Percentiles rank a stretch among this genome's conserved stretches.
These are phyloP conservation scores for Cryptococcus amylolentus DNA, from an alignment of 1,284 basidiomycete genomes.

Conservation along the genomic window DNA sequence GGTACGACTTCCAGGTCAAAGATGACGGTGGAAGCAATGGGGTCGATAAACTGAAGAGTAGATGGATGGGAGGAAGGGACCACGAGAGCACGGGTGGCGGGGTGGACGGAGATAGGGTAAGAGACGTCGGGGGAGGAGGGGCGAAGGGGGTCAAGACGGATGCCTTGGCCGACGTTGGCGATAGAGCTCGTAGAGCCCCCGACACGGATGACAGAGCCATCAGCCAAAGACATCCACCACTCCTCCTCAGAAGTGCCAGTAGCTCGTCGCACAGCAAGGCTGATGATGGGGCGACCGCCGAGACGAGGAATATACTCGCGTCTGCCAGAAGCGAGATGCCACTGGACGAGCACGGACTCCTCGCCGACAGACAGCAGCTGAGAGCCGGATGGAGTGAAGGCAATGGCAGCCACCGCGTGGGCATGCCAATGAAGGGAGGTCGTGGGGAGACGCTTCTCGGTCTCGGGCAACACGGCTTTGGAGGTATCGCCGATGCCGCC, in stretches of 20 bases:
- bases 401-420: slow-evolving; percentile 83
- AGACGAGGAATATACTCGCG: slow-evolving; percentile 90
- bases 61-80: slow-evolving; percentile 92
- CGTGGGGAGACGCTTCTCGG: slow-evolving; percentile 57
- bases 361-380: slow-evolving; percentile 94
- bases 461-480: slow-evolving; percentile 17
- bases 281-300: slow-evolving; percentile 70
- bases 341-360: slow-evolving; percentile 91
- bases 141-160: slow-evolving; percentile 38
- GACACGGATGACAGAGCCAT: slow-evolving; percentile 78
- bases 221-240: slow-evolving; percentile 76
- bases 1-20: slow-evolving; percentile 90
- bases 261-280: slow-evolving; percentile 62
- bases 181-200: slow-evolving; percentile 69
- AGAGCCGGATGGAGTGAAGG: slow-evolving; percentile 86
- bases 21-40: slow-evolving; percentile 64
- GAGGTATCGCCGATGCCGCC: slow-evolving; percentile 8
- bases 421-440: slow-evolving; percentile 95
- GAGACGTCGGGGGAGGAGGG: slow-evolving; percentile 20
- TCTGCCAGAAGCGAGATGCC: slow-evolving; percentile 82
- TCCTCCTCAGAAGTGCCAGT: slow-evolving; percentile 66
- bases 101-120: slow-evolving; percentile 63
- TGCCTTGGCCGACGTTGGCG: slow-evolving; percentile 60
- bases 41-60: slow-evolving; percentile 86
- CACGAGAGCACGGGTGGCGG: slow-evolving; percentile 68